Base-by-base conservation (phyloP, 2,329 filamentous ascomycete genomes). In the Aureobasidium sp. region DNA sequence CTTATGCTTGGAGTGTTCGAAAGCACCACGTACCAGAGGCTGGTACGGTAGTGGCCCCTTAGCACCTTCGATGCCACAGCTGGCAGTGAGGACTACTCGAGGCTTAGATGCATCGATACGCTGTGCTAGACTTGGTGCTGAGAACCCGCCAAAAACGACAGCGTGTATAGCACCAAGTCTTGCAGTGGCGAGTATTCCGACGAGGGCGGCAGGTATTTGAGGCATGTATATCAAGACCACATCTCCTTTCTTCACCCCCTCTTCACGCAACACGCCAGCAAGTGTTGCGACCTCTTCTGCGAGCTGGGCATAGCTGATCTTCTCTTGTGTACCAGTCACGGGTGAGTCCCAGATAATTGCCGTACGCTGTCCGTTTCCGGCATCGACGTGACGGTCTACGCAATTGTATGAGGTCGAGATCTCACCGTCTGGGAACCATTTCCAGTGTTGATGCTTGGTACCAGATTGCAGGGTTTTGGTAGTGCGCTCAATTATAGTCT, bases 201-300 rank as follows among this genome's bases (percentile, higher is more conserved):
- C 85, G n/a, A 96, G 73, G 1, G 92, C 89, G 0, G 90, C 87
- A 0, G 93, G 92, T 47, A 97, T 90, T 92, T 97, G 97, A 61
- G 92, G 92, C 92, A 97, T 96, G 75, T 97, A 97, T 32, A 97
- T 84, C 66, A 97, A 81, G 6, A 97, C 90, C 0, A 94, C 88
- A 77, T 97, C 90, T 1, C 92, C 92, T 74, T 84, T 90, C 67
- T 81, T 81, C 5, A 97, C 88, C 0, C 92, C 92, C 69, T 93
- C 87, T 72, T 94, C 89, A 61, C 87, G 79, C 69, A 97, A 75
- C 1, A 92, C 91, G 0, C 89, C 92, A 0, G 92, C 92, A 56
- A 95, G 82, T 5, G 85, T 83, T 73, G 93, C 87, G 1, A 97
- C 90, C 71, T 96, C 90, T 9, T 86, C 79, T 29, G 94, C 82